Evolutionary conservation across 768 basidiomycete species (phyloP).

Genomic region (Lactifluus hygrophoroides): DNA sequence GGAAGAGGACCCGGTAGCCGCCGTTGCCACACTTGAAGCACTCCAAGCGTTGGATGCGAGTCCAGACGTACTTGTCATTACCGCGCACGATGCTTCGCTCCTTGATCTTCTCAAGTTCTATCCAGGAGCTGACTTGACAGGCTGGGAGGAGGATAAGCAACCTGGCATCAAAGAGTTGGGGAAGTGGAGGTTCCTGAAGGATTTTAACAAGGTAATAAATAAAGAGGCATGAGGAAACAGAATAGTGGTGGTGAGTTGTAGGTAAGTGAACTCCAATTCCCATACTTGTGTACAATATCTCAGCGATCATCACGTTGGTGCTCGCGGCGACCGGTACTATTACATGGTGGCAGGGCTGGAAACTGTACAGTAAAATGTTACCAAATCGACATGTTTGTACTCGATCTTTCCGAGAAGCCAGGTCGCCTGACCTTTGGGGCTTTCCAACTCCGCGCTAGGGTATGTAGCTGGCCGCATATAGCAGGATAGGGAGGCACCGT

Average conservation of each 20-base stretch:
- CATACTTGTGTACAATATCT: not conserved
- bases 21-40: not conserved
- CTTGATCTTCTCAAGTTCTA: not conserved
- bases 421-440: too few species aligned
- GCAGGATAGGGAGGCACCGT: too few species aligned
- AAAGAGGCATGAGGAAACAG: not conserved
- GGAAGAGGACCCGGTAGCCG: not conserved
- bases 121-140: not conserved
- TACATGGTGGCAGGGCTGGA: too few species aligned
- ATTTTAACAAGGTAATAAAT: not conserved
- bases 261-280: too few species aligned
- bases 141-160: not conserved
- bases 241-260: not conserved
- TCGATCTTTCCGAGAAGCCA: too few species aligned
- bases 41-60: not conserved
- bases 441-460: too few species aligned
- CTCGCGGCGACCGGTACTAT: too few species aligned
- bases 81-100: not conserved
- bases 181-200: not conserved
- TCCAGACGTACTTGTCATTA: not conserved
- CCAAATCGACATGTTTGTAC: too few species aligned
- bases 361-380: too few species aligned
- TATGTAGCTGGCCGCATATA: too few species aligned
- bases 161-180: not conserved
- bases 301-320: too few species aligned